Evolutionary conservation across 2,329 filamentous ascomycete genomes (phyloP), one percentile per base, ranked within the genome.

Genomic region (Fusarium veterinarium): DNA sequence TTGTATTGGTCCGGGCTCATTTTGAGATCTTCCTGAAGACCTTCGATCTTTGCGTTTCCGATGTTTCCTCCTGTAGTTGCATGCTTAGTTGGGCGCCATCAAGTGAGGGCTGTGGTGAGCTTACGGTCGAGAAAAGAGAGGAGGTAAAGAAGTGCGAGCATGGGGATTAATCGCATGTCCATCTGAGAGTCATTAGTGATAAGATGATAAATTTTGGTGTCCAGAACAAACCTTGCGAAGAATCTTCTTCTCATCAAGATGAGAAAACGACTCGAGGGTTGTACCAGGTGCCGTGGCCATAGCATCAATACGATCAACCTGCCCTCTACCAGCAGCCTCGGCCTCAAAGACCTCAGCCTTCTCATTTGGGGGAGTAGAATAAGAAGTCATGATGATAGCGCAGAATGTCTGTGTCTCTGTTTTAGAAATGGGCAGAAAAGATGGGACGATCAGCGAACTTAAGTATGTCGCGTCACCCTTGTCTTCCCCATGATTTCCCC

Each of bases 1-100:
- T 95, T 95, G 81, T 95, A 96, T 78, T 94, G 87, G 63, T 89
- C 86, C 8, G 87, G 80, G 0, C 86, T 88, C 85, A 95, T 89
- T 19, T 86, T 69, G 20, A 88, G 78, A 60, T 87, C 84, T 64
- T 89, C 83, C 46, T 86, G 83, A 2, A 89, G 81, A 3, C 86
- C 86, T 73, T 87, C 86, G 57, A 93, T 91, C 79, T 92, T 92
- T 17, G 91, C 91, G 76, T 92, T 92, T 62, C 86, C 86, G 51
- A 88, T 87, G 74, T 93, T 93, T 13, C 89, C 90, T 25, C 88
- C 83, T 83, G 28, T 0, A 0, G 8, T 48, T 35, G 5, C 12
- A 14, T 13, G 17, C 13, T 68, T 30, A 63, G 51, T 14, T 17
- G 1, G 10, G 7, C 25, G 3, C 23, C 11, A 35, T 12, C 23